A percentile compares a stretch with the other conserved stretches of the same genome.
Evolutionary conservation across 1,284 basidiomycete species (phyloP).

Genomic region (Phaffia rhodozyma): DNA sequence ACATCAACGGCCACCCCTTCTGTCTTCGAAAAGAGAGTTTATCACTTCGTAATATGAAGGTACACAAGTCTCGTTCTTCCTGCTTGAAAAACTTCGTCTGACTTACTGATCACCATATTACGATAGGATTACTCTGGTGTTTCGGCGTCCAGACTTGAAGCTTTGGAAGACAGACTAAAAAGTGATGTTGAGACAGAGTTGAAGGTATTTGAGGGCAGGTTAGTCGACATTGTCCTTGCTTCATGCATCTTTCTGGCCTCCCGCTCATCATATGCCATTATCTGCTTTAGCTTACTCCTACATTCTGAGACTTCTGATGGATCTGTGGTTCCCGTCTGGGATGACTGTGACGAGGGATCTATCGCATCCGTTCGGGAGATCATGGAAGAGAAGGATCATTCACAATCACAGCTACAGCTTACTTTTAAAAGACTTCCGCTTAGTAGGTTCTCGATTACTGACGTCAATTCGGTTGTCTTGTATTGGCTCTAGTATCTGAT

Average conservation of each 20-base stretch:
- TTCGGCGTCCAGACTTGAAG: constrained; percentile 70
- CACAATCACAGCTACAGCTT: constrained; percentile 44
- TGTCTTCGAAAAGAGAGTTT: constrained; percentile 36
- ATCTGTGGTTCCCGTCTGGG: constrained; percentile 88
- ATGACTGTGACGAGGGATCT: constrained; percentile 64
- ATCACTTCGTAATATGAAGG: constrained; percentile 39
- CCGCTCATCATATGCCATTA: neutral
- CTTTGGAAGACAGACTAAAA: constrained; percentile 80
- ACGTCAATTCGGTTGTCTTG: neutral
- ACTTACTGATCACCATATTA: constrained; percentile 36
- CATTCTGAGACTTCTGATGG: constrained; percentile 85
- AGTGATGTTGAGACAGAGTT: constrained; percentile 81
- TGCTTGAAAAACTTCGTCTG: neutral
- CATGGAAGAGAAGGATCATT: constrained; percentile 51
- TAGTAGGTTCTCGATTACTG: neutral
- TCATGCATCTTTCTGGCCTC: neutral
- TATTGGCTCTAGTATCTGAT: neutral
- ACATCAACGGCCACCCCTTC: constrained; percentile 56
- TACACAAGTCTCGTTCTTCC: constrained; percentile 44
- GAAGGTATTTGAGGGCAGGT: constrained; percentile 67
- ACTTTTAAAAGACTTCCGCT: constrained; percentile 73
- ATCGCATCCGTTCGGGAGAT: constrained; percentile 81
- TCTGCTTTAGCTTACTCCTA: constrained; percentile 52
- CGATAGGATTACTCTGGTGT: constrained; percentile 89
- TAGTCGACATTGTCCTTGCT: constrained; percentile 20